These are phyloP conservation scores for Pelargonium nanum DNA, from an alignment of 345 rosid genomes.

Conservation along the genomic window DNA sequence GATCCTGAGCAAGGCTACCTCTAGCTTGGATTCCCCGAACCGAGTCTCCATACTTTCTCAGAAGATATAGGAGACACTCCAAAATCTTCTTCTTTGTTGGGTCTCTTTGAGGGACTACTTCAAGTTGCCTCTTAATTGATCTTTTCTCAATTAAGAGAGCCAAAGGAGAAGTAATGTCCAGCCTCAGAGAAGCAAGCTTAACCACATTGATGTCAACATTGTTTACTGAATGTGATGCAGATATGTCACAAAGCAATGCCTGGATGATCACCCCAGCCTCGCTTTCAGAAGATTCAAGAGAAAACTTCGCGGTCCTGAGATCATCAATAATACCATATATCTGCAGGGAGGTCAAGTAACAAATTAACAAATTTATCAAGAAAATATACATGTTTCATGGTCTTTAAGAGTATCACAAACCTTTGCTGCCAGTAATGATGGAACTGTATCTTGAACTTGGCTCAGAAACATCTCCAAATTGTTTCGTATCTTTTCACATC, in stretches of 20 bases:
- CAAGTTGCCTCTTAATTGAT: constrained; percentile 22
- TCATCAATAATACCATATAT: constrained; percentile 26
- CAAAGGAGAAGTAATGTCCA: constrained; percentile 24
- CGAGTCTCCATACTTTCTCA: constrained; percentile 24
- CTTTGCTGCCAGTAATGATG: not conserved
- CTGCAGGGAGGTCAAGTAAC: constrained; percentile 14
- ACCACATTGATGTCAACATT: constrained; percentile 23
- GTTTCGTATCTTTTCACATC: not conserved
- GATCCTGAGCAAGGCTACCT: not conserved
- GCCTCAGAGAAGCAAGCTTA: constrained; percentile 19
- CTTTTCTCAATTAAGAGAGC: constrained; percentile 26
- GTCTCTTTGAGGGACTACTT: constrained; percentile 10
- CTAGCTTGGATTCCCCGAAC: constrained; percentile 8
- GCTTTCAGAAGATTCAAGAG: constrained; percentile 24
- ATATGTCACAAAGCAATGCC: constrained; percentile 14
- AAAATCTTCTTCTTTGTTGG: constrained; percentile 15
- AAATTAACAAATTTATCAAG: too few species aligned
- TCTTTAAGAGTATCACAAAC: not conserved
- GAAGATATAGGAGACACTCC: constrained; percentile 21
- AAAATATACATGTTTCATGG: too few species aligned
- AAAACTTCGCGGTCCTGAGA: constrained; percentile 20
- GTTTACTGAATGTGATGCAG: constrained; percentile 14
- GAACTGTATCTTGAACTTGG: not conserved
- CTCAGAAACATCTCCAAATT: not conserved
- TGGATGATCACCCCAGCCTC: constrained; percentile 25